phyloP scores from a whole-genome alignment of 345 rosid species.

The Lepidium sativum region DNA sequence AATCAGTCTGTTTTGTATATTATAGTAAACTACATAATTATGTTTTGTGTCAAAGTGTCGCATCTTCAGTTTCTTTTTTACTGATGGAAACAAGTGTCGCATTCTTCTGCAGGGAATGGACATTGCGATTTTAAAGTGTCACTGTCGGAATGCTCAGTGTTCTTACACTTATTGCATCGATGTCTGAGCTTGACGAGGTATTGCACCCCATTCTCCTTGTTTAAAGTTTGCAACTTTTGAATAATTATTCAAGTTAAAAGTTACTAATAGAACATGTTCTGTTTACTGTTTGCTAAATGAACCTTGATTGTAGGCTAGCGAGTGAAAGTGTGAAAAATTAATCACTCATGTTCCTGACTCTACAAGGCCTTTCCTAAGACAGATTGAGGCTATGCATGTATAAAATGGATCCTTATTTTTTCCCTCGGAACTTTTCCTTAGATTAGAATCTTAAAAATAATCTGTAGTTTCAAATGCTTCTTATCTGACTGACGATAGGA shows the following conservation, averaged over 20 bases:
- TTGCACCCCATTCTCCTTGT: not conserved
- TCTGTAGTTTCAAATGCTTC: slow-evolving; percentile 1
- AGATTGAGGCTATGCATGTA: slow-evolving; percentile 99
- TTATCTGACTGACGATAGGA: slow-evolving; percentile 46
- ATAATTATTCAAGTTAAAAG: not conserved
- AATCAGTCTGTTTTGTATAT: too few relatives aligned
- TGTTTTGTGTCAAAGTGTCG: too few relatives aligned
- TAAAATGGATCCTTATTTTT: not conserved
- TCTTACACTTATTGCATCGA: not conserved
- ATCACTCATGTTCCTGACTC: slow-evolving; percentile 97
- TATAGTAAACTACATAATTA: too few relatives aligned
- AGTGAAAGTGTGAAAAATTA: slow-evolving; percentile 97
- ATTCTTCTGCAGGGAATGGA: slow-evolving; percentile 74
- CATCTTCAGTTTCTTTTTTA: too few relatives aligned
- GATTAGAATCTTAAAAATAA: not conserved
- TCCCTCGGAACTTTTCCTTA: not conserved
- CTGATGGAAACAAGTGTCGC: not conserved
- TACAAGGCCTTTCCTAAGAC: slow-evolving; percentile 94
- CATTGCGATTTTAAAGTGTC: slow-evolving; percentile 84
- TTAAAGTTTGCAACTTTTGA: not conserved
- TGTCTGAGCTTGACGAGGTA: slow-evolving; percentile 90
- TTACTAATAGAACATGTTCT: slow-evolving; percentile 1
- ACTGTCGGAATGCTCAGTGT: slow-evolving; percentile 44
- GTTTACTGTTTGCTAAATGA: slow-evolving; percentile 2
- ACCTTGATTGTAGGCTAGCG: slow-evolving; percentile 65